Base-by-base conservation (phyloP, 352 stramenopile genomes). In the Elongisporangium undulatum region DNA sequence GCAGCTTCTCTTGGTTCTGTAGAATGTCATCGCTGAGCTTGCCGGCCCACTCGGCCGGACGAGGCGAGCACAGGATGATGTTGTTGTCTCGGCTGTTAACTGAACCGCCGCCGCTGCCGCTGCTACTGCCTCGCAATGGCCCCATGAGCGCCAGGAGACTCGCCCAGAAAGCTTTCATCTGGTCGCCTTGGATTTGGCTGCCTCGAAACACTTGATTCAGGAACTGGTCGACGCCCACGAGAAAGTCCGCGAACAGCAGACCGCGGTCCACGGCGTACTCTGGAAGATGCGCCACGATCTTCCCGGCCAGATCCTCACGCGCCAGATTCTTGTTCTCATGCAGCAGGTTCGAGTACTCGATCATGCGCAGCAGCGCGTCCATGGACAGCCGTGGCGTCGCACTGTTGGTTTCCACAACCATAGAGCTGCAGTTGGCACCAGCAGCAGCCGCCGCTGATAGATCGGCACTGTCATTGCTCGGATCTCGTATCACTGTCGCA, bases 1-100 rank as follows among this genome's bases (percentile, higher is more conserved):
- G 69, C 24, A 92, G 53, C 34, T 92, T 92, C 52, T 92, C 82
- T 56, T 90, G 82, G 45, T 92, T 92, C 66, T 92, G 80, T 13
- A 92, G 63, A 55, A 92, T 92, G 17, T 90, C 82, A n/a, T 92
- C 82, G 24, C 75, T 88, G 19, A 92, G 70, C 24, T 79, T 73
- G 24, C 79, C 77, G 34, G 72, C 77, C 80, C 82, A 92, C 3
- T 77, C 69, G 3, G 56, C 53, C 2, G 56, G 49, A 1, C 49
- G 56, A 17, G 56, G 56, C 0, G 45, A 20, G 29, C 34, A 61
- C 48, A 55, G 12, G 19, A 61, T 39, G 9, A 13, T 22, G 49
- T 17, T 53, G 51, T 67, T 56, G 13, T 56, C 38, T 16, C 24
- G 2, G 29, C 21, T 23, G 23, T 56, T 53, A 17, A 34, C 45